A percentile compares a stretch with the other conserved stretches of the same genome.
These are phyloP conservation scores for Aegilops longissima DNA, from an alignment of 176 grass and related monocot species.

Conservation along the genomic window DNA sequence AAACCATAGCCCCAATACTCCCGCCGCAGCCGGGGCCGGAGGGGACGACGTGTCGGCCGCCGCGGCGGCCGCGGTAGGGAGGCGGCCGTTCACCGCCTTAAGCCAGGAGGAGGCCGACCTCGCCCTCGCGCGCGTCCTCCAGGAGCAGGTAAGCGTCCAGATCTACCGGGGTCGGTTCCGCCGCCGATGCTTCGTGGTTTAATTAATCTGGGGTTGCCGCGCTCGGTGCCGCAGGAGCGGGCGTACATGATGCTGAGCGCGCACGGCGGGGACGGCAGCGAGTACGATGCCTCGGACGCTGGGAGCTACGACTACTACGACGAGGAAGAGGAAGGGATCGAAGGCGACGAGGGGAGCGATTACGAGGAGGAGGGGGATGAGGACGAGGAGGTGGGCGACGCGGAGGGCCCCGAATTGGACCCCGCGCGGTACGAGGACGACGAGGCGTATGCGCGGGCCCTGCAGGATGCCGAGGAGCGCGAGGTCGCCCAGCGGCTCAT, in stretches of 20 bases:
- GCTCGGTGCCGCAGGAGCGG: constrained; percentile 56
- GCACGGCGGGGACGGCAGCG: constrained; percentile 57
- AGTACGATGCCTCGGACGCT: constrained; percentile 59
- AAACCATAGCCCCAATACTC: constrained; percentile 34
- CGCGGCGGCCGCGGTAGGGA: neutral
- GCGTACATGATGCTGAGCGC: constrained; percentile 85
- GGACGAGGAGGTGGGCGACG: constrained; percentile 35
- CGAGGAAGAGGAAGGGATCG: constrained; percentile 39
- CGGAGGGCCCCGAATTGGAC: constrained; percentile 33
- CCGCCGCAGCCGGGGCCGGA: neutral
- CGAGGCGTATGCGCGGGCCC: constrained; percentile 72
- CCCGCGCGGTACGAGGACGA: constrained; percentile 51
- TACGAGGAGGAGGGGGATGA: constrained; percentile 43
- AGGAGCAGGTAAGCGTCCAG: constrained; percentile 63
- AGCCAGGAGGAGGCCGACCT: constrained; percentile 95
- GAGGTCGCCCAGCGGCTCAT: constrained; percentile 70
- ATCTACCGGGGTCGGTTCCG: neutral
- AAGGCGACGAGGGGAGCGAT: constrained; percentile 8
- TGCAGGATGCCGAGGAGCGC: constrained; percentile 70
- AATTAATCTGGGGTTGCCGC: neutral
- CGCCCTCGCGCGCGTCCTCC: constrained; percentile 88
- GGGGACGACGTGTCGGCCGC: neutral
- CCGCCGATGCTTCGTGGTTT: neutral
- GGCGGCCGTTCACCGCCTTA: constrained; percentile 89
- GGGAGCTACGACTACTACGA: constrained; percentile 54